phyloP scores from a whole-genome alignment of 2,329 filamentous ascomycete species.

The Fusarium incarnatum region DNA sequence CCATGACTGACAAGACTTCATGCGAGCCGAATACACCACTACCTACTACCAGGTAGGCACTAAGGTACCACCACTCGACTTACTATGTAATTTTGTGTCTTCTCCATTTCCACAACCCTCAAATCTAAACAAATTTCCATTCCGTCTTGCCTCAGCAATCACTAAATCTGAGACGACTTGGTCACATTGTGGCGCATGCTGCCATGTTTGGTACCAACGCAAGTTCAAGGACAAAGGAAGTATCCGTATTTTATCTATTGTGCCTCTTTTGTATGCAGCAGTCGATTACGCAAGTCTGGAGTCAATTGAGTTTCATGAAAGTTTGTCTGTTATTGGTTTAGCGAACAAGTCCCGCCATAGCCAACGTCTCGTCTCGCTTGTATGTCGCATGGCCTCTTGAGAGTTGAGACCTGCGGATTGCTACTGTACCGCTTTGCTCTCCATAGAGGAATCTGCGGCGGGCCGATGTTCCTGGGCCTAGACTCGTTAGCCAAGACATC shows the following conservation, averaged over 20 bases:
- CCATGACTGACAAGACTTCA: slow-evolving; percentile 3
- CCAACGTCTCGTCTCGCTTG: background rate
- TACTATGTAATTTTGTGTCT: background rate
- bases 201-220: background rate
- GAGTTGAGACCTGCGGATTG: background rate
- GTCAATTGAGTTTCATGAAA: slow-evolving; percentile 1
- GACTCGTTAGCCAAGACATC: background rate
- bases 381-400: background rate
- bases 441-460: slow-evolving; percentile 37
- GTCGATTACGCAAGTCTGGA: background rate
- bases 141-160: slow-evolving; percentile 13
- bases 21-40: background rate
- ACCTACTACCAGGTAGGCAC: background rate
- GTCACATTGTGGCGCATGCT: background rate
- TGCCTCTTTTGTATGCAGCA: background rate
- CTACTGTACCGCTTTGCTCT: background rate
- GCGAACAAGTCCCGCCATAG: background rate
- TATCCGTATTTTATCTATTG: background rate
- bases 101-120: slow-evolving; percentile 4
- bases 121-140: slow-evolving; percentile 5
- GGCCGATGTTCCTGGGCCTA: slow-evolving; percentile 34
- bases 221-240: background rate
- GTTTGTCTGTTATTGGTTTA: background rate
- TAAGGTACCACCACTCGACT: background rate
- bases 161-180: slow-evolving; percentile 31